Percentiles rank a stretch among this genome's conserved stretches.
These are phyloP conservation scores for Aspergillus udagawae DNA, from an alignment of 2,329 filamentous ascomycete genomes.

Conservation along the genomic window DNA sequence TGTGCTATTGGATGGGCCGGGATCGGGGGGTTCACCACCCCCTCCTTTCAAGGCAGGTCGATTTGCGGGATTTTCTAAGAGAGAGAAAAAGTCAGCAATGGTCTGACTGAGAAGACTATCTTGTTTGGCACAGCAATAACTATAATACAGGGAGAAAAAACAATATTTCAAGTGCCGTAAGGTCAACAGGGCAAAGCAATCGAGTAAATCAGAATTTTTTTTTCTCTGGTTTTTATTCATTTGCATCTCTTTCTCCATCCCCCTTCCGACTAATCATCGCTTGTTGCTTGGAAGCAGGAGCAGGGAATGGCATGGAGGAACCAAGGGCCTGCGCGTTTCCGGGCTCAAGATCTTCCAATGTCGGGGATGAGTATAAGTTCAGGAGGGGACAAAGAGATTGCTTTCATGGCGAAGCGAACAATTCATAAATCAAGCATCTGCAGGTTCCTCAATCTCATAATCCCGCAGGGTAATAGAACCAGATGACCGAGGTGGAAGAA, in stretches of 20 bases:
- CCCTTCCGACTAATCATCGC: neutral
- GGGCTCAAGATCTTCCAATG: neutral
- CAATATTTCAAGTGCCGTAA: neutral
- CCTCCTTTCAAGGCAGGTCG: slow-evolving; percentile 21
- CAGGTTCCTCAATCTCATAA: slow-evolving; percentile 38
- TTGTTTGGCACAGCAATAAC: slow-evolving; percentile 4
- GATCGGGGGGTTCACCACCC: slow-evolving; percentile 17
- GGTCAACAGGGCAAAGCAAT: neutral
- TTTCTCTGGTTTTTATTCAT: neutral
- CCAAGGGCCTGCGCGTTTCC: neutral
- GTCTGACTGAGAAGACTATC: slow-evolving; percentile 20
- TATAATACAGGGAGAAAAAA: slow-evolving; percentile 14
- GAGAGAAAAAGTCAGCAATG: slow-evolving; percentile 30
- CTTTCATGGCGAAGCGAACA: neutral
- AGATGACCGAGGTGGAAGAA: slow-evolving; percentile 23
- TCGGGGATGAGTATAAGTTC: neutral
- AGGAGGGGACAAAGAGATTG: neutral
- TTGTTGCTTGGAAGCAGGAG: neutral
- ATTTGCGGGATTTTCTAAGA: slow-evolving; percentile 29
- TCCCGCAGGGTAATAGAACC: slow-evolving; percentile 27
- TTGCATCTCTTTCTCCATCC: neutral
- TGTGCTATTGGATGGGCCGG: slow-evolving; percentile 21
- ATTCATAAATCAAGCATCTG: slow-evolving; percentile 5
- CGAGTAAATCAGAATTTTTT: neutral
- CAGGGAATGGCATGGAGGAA: neutral